Base-by-base conservation (phyloP, 2,329 filamentous ascomycete species). In the Xylariaceae sp. region DNA sequence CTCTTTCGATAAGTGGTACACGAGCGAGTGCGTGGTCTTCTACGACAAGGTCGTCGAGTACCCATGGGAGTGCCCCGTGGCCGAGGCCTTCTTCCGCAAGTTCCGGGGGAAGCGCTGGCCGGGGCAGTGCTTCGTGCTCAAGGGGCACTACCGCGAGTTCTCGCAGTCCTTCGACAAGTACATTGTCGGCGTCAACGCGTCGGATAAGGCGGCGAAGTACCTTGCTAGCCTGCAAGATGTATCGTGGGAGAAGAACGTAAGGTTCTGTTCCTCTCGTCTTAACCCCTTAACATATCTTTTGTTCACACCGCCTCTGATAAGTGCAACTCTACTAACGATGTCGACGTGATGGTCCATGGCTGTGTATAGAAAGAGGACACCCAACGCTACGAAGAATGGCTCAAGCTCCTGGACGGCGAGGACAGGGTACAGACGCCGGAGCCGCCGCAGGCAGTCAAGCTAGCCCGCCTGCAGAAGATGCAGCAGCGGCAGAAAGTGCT, bases 101-200 rank as follows among this genome's bases (percentile, higher is more conserved):
- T 61, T 78, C 36, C 65, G 59, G 34, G 53, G 54, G 12, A 63
- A 65, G 47, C 69, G 67, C 15, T 78, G 74, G 74, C 44, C 48
- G 1, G 74, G 74, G 2, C 65, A 68, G 28, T 70, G 64, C 42
- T 76, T 76, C 48, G 60, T 77, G 6, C 62, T 78, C 23, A 76
- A 76, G 50, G 73, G 74, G 0, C 70, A 74, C 37, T 78, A 72
- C 50, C 64, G 66, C 32, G 73, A 77, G 45, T 77, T 77, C 44
- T 72, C 70, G 12, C 61, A 63, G 17, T 71, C 70, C 0, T 77
- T 74, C 45, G 66, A 68, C 43, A 69, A 68, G 42, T 69, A 73
- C 43, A 71, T 76, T 42, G 62, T 61, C 14, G 67, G 65, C 4
- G 50, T 58, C 19, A 68, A 61, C 43, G 70, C 64, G 52, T 66